Evolutionary conservation across 306 rosid genomes (phyloP), one percentile per base, ranked within the genome.

Genomic region (Lagenaria siceraria): DNA sequence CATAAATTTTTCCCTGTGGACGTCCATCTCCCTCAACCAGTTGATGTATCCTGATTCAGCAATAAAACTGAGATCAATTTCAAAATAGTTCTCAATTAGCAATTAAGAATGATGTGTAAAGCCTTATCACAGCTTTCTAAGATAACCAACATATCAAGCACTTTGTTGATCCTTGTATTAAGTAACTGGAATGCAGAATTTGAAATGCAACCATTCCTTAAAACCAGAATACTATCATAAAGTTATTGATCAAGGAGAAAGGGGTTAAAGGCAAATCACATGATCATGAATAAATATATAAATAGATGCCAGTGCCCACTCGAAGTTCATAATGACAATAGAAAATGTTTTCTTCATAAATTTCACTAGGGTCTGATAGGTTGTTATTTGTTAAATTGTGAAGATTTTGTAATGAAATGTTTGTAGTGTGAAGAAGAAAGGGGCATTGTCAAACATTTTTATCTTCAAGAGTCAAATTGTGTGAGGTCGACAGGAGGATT

Each of bases 1-100:
- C 97, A 38, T 83, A 86, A 24, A 76, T 69, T 82, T 77, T 82
- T 55, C 82, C 86, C 54, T 68, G 87, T n/a, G 78, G 38, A n/a
- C 79, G 74, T 40, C 80, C 78, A 61, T 83, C 81, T 61, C 93
- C 89, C 56, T 68, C 80, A 69, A 89, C 79, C 80, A 90, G 83
- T 80, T 89, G 93, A 64, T 84, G 79, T 83, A 93, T 89, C 88
- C 98, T 90, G 92, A 53, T 49, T 83, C 19, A 53, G 76, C 43
- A 61, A 78, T 74, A 83, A 35, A 72, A 84, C 55, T 73, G 81
- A 76, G 25, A 83, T 36, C 61, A 75, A 55, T 73, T 58, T 66
- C 42, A 72, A 49, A 46, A 17, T 10, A 27, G 40, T 72, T 72
- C 14, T 72, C 42, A 49, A 27, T 38, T 72, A 72, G 76, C 60